Evolutionary conservation across 2,329 filamentous ascomycete genomes (phyloP).

Genomic region (Fusarium bulbicola): DNA sequence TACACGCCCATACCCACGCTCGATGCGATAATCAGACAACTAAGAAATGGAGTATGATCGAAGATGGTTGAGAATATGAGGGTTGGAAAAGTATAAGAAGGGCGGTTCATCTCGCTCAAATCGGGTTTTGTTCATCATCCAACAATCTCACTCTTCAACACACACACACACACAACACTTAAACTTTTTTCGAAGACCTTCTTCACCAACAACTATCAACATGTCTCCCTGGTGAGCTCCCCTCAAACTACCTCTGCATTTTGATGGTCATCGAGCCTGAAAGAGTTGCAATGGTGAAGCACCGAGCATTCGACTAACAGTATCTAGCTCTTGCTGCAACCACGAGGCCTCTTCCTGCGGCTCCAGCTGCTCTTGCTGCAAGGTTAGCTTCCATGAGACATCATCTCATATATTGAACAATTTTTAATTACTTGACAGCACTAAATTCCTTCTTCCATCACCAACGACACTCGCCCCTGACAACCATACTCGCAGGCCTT

Average conservation of each 20-base stretch:
- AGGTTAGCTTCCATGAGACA: conserved; percentile 13
- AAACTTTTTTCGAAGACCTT: conserved; percentile 38
- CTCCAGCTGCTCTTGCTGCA: conserved; percentile 40
- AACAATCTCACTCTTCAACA: conserved; percentile 34
- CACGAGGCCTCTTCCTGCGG: conserved; percentile 34
- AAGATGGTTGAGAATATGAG: conserved; percentile 7
- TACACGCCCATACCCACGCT: conserved; percentile 27
- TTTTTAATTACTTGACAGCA: conserved; percentile 34
- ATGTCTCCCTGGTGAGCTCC: conserved; percentile 44
- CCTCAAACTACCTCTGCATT: not conserved
- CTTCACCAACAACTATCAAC: conserved; percentile 39
- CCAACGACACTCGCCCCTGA: conserved; percentile 21
- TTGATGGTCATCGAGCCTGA: not conserved
- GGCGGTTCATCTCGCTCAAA: conserved; percentile 23
- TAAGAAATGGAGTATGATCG: not conserved
- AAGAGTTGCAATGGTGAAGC: not conserved
- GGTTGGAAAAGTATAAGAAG: conserved; percentile 39
- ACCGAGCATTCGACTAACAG: not conserved
- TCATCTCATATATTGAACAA: not conserved
- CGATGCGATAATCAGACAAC: conserved; percentile 41
- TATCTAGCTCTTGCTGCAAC: conserved; percentile 36
- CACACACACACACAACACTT: conserved; percentile 20
- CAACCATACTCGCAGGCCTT: conserved; percentile 7
- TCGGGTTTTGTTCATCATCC: conserved; percentile 37
- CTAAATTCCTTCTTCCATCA: conserved; percentile 37